Base-by-base conservation (phyloP, 345 rosid species). In the Hibiscus syriacus region DNA sequence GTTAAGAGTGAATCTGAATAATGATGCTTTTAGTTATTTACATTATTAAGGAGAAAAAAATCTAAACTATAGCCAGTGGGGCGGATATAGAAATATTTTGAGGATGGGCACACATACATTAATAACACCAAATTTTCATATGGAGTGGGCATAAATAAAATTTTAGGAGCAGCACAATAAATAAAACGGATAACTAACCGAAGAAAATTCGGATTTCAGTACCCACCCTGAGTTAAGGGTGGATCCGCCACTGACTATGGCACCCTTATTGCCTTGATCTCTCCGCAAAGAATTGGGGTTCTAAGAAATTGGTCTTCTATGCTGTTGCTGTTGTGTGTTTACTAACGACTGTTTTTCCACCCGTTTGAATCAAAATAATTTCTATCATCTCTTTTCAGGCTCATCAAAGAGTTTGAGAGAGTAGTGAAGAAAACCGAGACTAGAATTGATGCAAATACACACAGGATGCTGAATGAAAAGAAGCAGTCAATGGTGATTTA, bases 391-490 rank as follows among this genome's bases (percentile, higher is more conserved):
- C 64, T 74, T 75, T 73, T 72, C 86, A 93, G 98, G 83, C 96
- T 93, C 78, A 87, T 93, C 61, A 93, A 90, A 74, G 98, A 93
- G 64, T 93, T 93, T 73, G 98, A 93, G 70, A 75, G 80, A 71
- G 96, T 86, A 84, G 83, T 85, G 63, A 90, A 88, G 77, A 83
- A 84, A 29, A 26, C 79, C 78, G 98, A 90, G 80, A 60, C 80
- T 5, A 78, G 80, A 76, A 87, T 79, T 67, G 92, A 90, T 72
- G 81, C 83, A 49, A 77, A 74, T 52, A 88, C 90, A 66, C 85
- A 77, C 72, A 84, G 69, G 52, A 84, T 81, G 83, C 81, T 93
- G 73, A 90, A 71, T 67, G 98, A 93, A 68, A 86, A 87, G 80
- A 90, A 83, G 64, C 97, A 93, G 67, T 85, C 97, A 43, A 82